These are phyloP conservation scores for Saturnispora ahearnii DNA, from an alignment of 805 yeast species.

Conservation along the genomic window DNA sequence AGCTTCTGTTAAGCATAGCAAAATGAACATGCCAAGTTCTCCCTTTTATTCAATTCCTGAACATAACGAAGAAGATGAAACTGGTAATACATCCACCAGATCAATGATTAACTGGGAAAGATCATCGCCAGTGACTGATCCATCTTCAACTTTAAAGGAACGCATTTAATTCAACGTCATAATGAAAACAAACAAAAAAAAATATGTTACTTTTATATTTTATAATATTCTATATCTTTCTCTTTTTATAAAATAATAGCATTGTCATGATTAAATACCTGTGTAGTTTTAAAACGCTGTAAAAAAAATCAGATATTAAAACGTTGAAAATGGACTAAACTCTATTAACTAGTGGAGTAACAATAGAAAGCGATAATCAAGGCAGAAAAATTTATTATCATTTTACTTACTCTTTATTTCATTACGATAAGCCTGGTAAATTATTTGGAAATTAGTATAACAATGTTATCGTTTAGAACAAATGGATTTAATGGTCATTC, in stretches of 20 bases:
- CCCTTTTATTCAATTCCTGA: conserved; percentile 22
- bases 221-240: no score
- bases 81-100: conserved; percentile 16
- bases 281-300: no score
- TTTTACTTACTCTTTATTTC: not conserved
- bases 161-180: not conserved
- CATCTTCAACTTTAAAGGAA: conserved; percentile 3
- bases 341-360: no score
- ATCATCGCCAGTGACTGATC: conserved; percentile 25
- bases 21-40: conserved; percentile 26
- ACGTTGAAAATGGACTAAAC: no score
- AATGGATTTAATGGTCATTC: conserved; percentile 80
- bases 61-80: conserved; percentile 13
- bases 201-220: not conserved
- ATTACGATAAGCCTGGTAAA: not conserved
- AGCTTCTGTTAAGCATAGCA: not conserved
- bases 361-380: no score
- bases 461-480: conserved; percentile 70
- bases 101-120: conserved; percentile 19
- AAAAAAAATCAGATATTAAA: no score
- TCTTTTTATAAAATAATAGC: no score
- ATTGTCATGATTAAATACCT: no score
- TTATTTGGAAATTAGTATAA: not conserved
- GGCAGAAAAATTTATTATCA: not conserved
- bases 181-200: not conserved